Percentiles rank a stretch among this genome's conserved stretches.
Conservation (phyloP, 2,329 filamentous ascomycete genomes). For the Diatrype stigma region DNA sequence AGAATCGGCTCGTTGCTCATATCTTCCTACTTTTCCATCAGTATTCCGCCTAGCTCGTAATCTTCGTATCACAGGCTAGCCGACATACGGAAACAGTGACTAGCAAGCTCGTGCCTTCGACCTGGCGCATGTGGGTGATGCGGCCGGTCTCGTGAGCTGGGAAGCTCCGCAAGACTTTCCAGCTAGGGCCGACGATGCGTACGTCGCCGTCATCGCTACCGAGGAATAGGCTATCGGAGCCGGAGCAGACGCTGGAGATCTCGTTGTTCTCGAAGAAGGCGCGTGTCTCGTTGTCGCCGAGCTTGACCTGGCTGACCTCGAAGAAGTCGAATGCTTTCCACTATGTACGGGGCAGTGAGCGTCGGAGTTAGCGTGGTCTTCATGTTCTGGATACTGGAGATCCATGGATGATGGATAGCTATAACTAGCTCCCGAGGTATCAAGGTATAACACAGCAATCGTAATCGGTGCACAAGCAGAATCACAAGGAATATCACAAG, state of each 20-base stretch:
- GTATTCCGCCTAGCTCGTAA: not conserved
- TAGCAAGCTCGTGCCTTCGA: slow-evolving; percentile 80
- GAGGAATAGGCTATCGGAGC: slow-evolving; percentile 84
- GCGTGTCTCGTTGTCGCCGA: slow-evolving; percentile 74
- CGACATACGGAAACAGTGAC: slow-evolving; percentile 67
- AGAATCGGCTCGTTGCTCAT: slow-evolving; percentile 80
- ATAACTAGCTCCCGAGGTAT: no score
- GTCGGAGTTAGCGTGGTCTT: slow-evolving; percentile 11
- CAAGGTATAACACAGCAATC: no score
- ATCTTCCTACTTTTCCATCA: slow-evolving; percentile 62
- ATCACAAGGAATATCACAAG: no score
- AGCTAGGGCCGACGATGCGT: slow-evolving; percentile 79
- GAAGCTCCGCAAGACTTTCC: slow-evolving; percentile 84
- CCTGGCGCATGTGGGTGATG: slow-evolving; percentile 88
- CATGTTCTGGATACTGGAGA: no score
- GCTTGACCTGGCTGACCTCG: slow-evolving; percentile 80
- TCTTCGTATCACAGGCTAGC: not conserved
- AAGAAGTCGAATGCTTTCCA: slow-evolving; percentile 99
- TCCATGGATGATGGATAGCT: no score
- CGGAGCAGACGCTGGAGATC: slow-evolving; percentile 78
- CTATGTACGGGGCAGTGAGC: slow-evolving; percentile 38
- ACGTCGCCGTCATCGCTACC: slow-evolving; percentile 82
- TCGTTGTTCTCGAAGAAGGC: slow-evolving; percentile 78
- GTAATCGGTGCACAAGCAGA: no score
- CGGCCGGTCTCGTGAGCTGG: slow-evolving; percentile 75